Evolutionary conservation across 768 basidiomycete species (phyloP), one percentile per base, ranked within the genome.

Genomic region (Naganishia vishniacii): DNA sequence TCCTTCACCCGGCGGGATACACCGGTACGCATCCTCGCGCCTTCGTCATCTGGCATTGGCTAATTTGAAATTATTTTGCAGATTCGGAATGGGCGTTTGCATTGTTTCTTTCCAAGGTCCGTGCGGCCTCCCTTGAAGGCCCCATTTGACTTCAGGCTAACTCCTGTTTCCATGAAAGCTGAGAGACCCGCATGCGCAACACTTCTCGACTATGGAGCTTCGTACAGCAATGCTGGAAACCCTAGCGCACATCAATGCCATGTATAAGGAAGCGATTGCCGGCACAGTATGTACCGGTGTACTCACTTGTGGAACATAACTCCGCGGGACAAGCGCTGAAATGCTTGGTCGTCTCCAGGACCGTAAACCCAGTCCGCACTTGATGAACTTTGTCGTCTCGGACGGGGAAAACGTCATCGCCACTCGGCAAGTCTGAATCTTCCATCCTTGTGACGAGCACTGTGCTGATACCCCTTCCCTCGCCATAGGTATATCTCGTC

Each of bases 31-130:
- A 32, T 31, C 37, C 64, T 45, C 53, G 28, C 32, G 20, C 23
- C 31, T 23, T 25, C 8, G 26, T 48, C 9, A 29, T n/a, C n/a
- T n/a, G n/a, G n/a, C n/a, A n/a, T n/a, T n/a, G n/a, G n/a, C n/a
- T n/a, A n/a, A n/a, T n/a, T n/a, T n/a, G n/a, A n/a, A n/a, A n/a
- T n/a, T n/a, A n/a, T n/a, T n/a, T n/a, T n/a, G n/a, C n/a, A 88
- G 94, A 99, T 78, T 93, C 91, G 3, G 93, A 99, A 81, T 97
- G 93, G 92, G 87, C 90, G 5, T 99, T 98, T 74, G 92, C 89
- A 8, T 79, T 94, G 56, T 88, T 93, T 75, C 78, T 98, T 31
- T 89, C 92, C 2, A 88, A 87, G 80, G 89, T 85, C 66, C 34
- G 67, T 59, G 41, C 31, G 5, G 16, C 64, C 20, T 4, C 15